Evolutionary conservation across 2,329 filamentous ascomycete genomes (phyloP).

Genomic region (Colletotrichum lentis): DNA sequence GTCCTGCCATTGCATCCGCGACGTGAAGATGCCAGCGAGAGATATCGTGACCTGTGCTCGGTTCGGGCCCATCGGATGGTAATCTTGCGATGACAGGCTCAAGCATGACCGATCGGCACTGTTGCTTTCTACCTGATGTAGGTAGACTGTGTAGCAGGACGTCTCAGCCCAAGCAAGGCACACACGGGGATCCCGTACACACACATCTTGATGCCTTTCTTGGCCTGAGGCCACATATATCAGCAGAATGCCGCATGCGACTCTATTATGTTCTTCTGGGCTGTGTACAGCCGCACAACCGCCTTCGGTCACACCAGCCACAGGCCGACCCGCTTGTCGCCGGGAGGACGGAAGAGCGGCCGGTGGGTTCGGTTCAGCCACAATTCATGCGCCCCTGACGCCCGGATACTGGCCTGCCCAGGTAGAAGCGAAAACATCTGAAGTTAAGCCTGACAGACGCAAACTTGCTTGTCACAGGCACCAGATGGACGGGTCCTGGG

Average conservation of each 20-base stretch:
- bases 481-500: no score
- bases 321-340: not conserved
- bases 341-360: not conserved
- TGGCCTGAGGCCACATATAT: not conserved
- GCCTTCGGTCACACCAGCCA: no score
- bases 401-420: not conserved
- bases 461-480: slow-evolving; percentile 3
- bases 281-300: no score
- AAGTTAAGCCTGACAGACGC: slow-evolving; percentile 3
- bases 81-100: slow-evolving; percentile 34
- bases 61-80: slow-evolving; percentile 34
- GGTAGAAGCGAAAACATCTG: not conserved
- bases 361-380: slow-evolving; percentile 4
- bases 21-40: slow-evolving; percentile 6
- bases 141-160: not conserved
- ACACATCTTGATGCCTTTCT: not conserved
- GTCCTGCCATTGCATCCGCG: slow-evolving; percentile 5
- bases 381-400: slow-evolving; percentile 26
- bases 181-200: not conserved
- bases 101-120: not conserved
- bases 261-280: no score
- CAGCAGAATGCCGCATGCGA: no score
- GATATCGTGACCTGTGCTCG: slow-evolving; percentile 16
- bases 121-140: not conserved
- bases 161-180: not conserved